A percentile compares a stretch with the other conserved stretches of the same genome.
phyloP scores from a whole-genome alignment of 148 eudicot species.

The Spergularia marina region DNA sequence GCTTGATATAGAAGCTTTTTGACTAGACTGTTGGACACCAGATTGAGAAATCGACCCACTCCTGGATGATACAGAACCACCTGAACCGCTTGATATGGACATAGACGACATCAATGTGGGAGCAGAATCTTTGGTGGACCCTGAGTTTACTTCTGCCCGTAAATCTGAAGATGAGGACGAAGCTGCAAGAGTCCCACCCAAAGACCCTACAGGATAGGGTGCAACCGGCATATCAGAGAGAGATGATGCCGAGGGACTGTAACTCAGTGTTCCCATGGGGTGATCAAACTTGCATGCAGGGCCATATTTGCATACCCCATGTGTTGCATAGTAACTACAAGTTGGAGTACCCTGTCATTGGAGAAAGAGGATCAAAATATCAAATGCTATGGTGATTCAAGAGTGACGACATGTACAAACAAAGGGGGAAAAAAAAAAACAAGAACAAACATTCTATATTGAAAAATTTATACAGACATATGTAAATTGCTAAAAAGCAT shows the following conservation, averaged over 20 bases:
- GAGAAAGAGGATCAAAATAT: constrained; percentile 5
- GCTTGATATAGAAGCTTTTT: constrained; percentile 37
- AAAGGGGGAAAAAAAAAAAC: background rate
- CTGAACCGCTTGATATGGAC: constrained; percentile 54
- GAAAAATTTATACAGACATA: too few relatives aligned
- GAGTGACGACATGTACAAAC: background rate
- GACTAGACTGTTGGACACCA: constrained; percentile 38
- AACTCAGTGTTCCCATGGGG: constrained; percentile 65
- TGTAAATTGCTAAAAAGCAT: too few relatives aligned
- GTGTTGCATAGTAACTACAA: constrained; percentile 74
- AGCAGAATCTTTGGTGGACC: constrained; percentile 44
- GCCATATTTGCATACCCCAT: constrained; percentile 48
- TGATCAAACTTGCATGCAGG: constrained; percentile 45
- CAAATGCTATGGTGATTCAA: background rate
- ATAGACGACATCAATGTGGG: constrained; percentile 44
- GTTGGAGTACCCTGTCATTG: constrained; percentile 70
- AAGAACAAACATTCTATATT: background rate
- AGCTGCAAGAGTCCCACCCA: constrained; percentile 69
- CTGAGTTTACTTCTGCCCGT: constrained; percentile 48
- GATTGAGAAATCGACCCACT: constrained; percentile 51
- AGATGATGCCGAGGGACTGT: constrained; percentile 91
- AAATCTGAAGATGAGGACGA: constrained; percentile 86
- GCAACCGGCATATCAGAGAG: constrained; percentile 95
- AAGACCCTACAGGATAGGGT: constrained; percentile 85
- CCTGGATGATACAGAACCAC: constrained; percentile 58